Evolutionary conservation across 495 filamentous ascomycete genomes (phyloP).

Genomic region (Aspergillus cristatus): DNA sequence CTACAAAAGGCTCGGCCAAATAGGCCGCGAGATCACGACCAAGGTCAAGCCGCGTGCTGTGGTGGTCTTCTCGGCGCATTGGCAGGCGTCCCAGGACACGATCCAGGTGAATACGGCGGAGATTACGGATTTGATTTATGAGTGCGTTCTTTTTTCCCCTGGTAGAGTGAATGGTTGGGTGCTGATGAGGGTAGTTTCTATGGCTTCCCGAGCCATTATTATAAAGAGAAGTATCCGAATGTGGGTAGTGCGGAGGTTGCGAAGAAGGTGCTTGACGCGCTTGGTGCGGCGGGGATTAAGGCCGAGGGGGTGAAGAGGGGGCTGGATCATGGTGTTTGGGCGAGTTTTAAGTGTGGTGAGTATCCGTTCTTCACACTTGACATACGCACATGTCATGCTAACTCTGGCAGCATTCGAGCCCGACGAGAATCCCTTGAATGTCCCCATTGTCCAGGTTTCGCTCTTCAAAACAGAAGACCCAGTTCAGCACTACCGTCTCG

Average conservation of each 20-base stretch:
- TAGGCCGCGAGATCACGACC: slow-evolving; percentile 71
- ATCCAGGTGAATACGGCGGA: slow-evolving; percentile 68
- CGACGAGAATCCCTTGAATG: slow-evolving; percentile 61
- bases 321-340: slow-evolving; percentile 77
- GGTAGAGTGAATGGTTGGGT: background rate
- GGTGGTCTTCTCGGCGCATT: slow-evolving; percentile 83
- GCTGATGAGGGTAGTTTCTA: slow-evolving; percentile 51
- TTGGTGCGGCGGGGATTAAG: slow-evolving; percentile 53
- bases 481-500: slow-evolving; percentile 60
- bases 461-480: slow-evolving; percentile 62
- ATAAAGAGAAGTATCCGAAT: slow-evolving; percentile 58
- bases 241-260: slow-evolving; percentile 59
- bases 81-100: slow-evolving; percentile 52
- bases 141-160: slow-evolving; percentile 41
- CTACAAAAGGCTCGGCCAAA: slow-evolving; percentile 54
- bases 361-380: too few relatives aligned
- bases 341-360: slow-evolving; percentile 55
- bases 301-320: slow-evolving; percentile 57
- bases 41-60: slow-evolving; percentile 73
- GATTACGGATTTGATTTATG: slow-evolving; percentile 68
- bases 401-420: slow-evolving; percentile 51
- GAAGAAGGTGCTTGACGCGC: slow-evolving; percentile 49
- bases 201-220: slow-evolving; percentile 60
- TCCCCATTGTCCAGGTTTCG: slow-evolving; percentile 76
- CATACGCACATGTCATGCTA: background rate